phyloP scores from a whole-genome alignment of 768 basidiomycete species.

The Rhizopogon sp. region DNA sequence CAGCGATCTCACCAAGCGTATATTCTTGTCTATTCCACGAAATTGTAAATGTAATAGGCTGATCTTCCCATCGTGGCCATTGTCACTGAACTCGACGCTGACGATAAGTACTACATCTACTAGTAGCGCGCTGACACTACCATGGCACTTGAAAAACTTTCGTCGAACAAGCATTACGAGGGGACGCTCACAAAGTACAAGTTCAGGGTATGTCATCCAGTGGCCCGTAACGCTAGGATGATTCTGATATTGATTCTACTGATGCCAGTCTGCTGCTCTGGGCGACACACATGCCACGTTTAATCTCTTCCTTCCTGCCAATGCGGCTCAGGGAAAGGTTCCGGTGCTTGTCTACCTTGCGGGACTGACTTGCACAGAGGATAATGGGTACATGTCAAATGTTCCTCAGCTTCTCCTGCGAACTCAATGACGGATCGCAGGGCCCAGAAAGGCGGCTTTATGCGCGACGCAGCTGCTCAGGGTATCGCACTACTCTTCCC shows the following conservation, averaged over 20 bases:
- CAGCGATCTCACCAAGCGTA: not conserved
- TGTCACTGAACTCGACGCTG: slow-evolving; percentile 5
- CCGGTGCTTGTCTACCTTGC: slow-evolving; percentile 84
- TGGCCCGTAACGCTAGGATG: not conserved
- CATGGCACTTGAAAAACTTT: slow-evolving; percentile 56
- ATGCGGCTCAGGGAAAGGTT: slow-evolving; percentile 49
- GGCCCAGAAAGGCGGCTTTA: slow-evolving; percentile 90
- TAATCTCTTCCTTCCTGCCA: slow-evolving; percentile 83
- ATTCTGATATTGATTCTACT: not conserved
- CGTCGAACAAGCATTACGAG: slow-evolving; percentile 73
- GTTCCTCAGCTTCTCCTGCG: not conserved
- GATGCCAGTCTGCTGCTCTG: slow-evolving; percentile 58
- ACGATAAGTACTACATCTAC: slow-evolving; percentile 12
- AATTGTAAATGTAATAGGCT: not conserved
- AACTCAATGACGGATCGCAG: slow-evolving; percentile 29
- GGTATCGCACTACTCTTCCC: slow-evolving; percentile 91
- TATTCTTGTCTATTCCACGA: not conserved
- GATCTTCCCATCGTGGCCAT: not conserved
- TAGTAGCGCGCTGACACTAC: no score
- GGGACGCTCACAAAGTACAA: slow-evolving; percentile 85
- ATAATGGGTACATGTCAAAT: slow-evolving; percentile 66
- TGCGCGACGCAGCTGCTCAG: slow-evolving; percentile 79
- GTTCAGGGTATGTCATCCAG: slow-evolving; percentile 52
- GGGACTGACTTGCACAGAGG: slow-evolving; percentile 87
- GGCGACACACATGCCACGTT: slow-evolving; percentile 71